Conservation (phyloP, 768 basidiomycete genomes). For the Gyrodon lividus region DNA sequence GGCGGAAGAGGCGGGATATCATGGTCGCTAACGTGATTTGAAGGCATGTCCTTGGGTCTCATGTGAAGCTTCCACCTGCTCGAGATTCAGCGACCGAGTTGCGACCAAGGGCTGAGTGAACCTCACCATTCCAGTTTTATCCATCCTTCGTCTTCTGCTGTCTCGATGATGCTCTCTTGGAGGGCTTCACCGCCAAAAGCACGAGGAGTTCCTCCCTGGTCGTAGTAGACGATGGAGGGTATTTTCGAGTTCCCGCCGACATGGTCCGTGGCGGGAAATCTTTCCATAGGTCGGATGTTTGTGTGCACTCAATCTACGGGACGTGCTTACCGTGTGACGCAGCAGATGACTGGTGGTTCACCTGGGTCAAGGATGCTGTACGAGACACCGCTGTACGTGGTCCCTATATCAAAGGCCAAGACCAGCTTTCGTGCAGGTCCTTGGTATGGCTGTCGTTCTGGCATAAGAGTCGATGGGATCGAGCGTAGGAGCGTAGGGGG, state of each 20-base stretch:
- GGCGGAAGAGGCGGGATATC: conserved; percentile 44
- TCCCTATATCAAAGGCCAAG: conserved; percentile 53
- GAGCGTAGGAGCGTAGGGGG: not conserved
- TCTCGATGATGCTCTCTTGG: conserved; percentile 37
- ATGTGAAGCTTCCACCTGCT: conserved; percentile 38
- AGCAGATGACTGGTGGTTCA: conserved; percentile 21
- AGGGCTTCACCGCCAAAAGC: conserved; percentile 48
- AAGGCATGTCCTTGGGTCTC: conserved; percentile 24
- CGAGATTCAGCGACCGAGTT: conserved; percentile 6
- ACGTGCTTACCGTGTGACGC: conserved; percentile 24
- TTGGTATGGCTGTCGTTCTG: conserved; percentile 36
- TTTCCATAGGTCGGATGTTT: conserved; percentile 18
- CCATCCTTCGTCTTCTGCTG: conserved; percentile 39
- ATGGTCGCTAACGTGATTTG: conserved; percentile 25
- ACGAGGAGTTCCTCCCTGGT: conserved; percentile 35
- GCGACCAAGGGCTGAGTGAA: not conserved
- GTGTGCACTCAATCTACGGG: not conserved
- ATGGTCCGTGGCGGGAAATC: conserved; percentile 47
- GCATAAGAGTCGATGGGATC: conserved; percentile 14
- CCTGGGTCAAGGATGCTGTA: conserved; percentile 38
- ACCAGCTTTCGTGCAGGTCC: conserved; percentile 45
- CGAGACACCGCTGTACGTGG: conserved; percentile 49
- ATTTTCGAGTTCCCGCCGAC: conserved; percentile 51
- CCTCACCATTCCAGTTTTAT: conserved; percentile 32
- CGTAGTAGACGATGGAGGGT: conserved; percentile 49